These are phyloP conservation scores for Cicer judaicum DNA, from an alignment of 306 rosid genomes.

Conservation along the genomic window DNA sequence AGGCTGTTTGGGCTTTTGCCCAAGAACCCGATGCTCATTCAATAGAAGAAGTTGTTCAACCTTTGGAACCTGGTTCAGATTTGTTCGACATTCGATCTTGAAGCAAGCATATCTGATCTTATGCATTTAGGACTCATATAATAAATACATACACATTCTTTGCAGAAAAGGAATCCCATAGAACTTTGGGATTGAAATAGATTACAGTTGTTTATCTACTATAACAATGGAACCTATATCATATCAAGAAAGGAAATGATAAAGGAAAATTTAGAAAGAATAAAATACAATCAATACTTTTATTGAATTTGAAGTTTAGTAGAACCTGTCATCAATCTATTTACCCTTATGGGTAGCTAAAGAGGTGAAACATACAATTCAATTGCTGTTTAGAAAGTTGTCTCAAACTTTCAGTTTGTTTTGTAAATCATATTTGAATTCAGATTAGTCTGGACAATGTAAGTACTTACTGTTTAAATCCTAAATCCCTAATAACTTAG, in stretches of 20 bases:
- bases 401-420: constrained; percentile 27
- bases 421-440: constrained; percentile 18
- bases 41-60: not conserved
- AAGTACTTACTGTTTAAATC: constrained; percentile 22
- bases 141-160: not conserved
- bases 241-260: constrained; percentile 5
- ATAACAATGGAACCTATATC: not conserved
- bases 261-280: constrained; percentile 2
- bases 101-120: constrained; percentile 9
- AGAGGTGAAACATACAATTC: constrained; percentile 30
- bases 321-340: constrained; percentile 4
- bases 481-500: constrained; percentile 5
- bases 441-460: constrained; percentile 26
- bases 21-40: not conserved
- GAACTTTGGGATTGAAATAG: constrained; percentile 10
- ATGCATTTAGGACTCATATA: constrained; percentile 8
- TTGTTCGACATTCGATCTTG: not conserved
- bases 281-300: not conserved
- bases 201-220: not conserved
- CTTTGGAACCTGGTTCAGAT: not conserved
- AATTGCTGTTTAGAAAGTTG: constrained; percentile 23
- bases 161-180: not conserved
- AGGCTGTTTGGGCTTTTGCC: not conserved
- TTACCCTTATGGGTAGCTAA: not conserved
- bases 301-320: constrained; percentile 1